Percentiles rank a stretch among this genome's conserved stretches.
phyloP scores from a whole-genome alignment of 1,284 basidiomycete species.

The Cryptococcus hybrid region DNA sequence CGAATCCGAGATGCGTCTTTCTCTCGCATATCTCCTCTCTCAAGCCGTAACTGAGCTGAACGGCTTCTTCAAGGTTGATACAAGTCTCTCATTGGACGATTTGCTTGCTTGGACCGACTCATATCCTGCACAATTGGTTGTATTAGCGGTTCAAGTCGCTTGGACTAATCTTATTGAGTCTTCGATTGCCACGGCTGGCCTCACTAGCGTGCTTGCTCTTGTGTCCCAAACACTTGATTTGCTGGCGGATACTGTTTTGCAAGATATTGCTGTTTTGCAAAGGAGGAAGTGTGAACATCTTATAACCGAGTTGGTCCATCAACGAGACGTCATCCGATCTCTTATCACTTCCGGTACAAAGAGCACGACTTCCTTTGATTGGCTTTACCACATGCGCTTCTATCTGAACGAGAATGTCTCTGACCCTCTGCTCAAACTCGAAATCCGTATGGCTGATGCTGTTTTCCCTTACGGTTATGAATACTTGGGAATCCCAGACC shows the following conservation, averaged over 20 bases:
- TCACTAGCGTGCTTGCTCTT: slow-evolving; percentile 66
- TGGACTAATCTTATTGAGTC: slow-evolving; percentile 88
- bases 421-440: slow-evolving; percentile 75
- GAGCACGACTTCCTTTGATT: slow-evolving; percentile 74
- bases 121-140: slow-evolving; percentile 93
- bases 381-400: slow-evolving; percentile 99
- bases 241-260: slow-evolving; percentile 91
- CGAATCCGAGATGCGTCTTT: slow-evolving; percentile 91
- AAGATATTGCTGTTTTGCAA: slow-evolving; percentile 81
- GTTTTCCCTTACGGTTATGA: slow-evolving; percentile 98
- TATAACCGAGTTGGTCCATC: slow-evolving; percentile 98
- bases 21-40: slow-evolving; percentile 61
- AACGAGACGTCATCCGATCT: slow-evolving; percentile 86
- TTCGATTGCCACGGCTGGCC: slow-evolving; percentile 60
- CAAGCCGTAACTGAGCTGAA: slow-evolving; percentile 56
- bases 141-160: slow-evolving; percentile 87
- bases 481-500: slow-evolving; percentile 94
- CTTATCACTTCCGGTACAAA: slow-evolving; percentile 68
- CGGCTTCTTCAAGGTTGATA: slow-evolving; percentile 62
- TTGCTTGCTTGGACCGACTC: slow-evolving; percentile 89
- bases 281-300: slow-evolving; percentile 97
- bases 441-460: slow-evolving; percentile 85
- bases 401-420: slow-evolving; percentile 73
- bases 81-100: slow-evolving; percentile 56
- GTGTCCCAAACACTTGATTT: slow-evolving; percentile 83